Base-by-base conservation (phyloP, 805 yeast genomes). In the Clavispora vitiphila region DNA sequence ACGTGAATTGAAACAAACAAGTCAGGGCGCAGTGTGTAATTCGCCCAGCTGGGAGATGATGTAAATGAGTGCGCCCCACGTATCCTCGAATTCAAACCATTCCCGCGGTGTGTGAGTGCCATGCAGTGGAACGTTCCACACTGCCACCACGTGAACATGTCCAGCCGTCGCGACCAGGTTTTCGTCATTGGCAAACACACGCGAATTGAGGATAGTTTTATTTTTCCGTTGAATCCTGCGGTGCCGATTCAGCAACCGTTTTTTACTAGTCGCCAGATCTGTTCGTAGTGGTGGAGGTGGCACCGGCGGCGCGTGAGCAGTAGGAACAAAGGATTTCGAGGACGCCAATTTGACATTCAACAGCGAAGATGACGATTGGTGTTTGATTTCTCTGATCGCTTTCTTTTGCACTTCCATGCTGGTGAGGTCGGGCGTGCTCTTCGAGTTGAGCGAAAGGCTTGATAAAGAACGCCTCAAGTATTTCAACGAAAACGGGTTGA, bases 1-100 rank as follows among this genome's bases (percentile, higher is more conserved):
- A n/a, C n/a, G n/a, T n/a, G n/a, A n/a, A n/a, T n/a, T n/a, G n/a
- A n/a, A n/a, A n/a, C n/a, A n/a, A n/a, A n/a, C n/a, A n/a, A n/a
- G n/a, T n/a, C n/a, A n/a, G n/a, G n/a, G n/a, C n/a, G n/a, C n/a
- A n/a, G n/a, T n/a, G n/a, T n/a, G n/a, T n/a, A n/a, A n/a, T n/a
- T n/a, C n/a, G n/a, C 11, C 32, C 20, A 20, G 20, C 32, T 29
- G 32, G n/a, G 32, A 15, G 7, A 34, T 22, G 1, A 34, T 34
- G 37, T 34, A 34, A n/a, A 34, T 12, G 19, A 34, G 27, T 8
- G 37, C 37, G 19, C 37, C 37, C 19, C 20, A 14, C 26, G 37
- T 22, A n/a, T 34, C 37, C 9, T 34, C 37, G 19, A 11, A 34
- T 11, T 34, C 27, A 11, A 34, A 15, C 27, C 19, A 15, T 8